phyloP scores from a whole-genome alignment of 441 rosid genomes.

The Erodium moschatum region DNA sequence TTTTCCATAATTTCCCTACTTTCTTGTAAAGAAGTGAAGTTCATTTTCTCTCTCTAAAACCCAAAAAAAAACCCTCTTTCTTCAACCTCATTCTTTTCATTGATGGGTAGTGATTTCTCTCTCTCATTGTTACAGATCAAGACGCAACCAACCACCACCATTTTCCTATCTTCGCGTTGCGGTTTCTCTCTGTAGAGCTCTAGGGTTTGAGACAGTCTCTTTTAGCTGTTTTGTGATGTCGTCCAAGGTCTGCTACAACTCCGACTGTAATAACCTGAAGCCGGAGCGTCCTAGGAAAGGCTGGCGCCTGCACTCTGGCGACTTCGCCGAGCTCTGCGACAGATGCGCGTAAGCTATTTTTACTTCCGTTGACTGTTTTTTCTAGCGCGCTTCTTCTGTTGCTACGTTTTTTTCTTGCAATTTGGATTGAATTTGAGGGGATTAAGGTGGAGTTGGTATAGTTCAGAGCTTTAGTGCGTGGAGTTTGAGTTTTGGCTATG shows the following conservation, averaged over 20 bases:
- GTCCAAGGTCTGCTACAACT: conserved; percentile 60
- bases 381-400: too few species aligned
- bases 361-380: conserved; percentile 11
- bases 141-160: background rate
- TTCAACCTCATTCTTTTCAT: background rate
- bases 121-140: background rate
- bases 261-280: conserved; percentile 53
- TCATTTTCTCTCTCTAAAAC: background rate
- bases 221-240: background rate
- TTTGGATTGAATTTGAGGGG: background rate
- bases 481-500: conserved; percentile 2
- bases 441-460: background rate
- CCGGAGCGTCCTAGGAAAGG: conserved; percentile 58
- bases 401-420: too few species aligned
- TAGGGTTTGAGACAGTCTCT: background rate
- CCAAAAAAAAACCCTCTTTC: background rate
- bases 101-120: background rate
- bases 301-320: conserved; percentile 80
- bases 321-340: conserved; percentile 79
- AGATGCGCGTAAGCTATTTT: conserved; percentile 69
- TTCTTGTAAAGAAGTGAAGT: background rate
- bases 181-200: background rate
- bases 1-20: background rate
- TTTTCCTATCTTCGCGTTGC: background rate
- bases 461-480: background rate